Evolutionary conservation across 352 stramenopile genomes (phyloP).

Genomic region (Thalassiosira livingstoniorum): DNA sequence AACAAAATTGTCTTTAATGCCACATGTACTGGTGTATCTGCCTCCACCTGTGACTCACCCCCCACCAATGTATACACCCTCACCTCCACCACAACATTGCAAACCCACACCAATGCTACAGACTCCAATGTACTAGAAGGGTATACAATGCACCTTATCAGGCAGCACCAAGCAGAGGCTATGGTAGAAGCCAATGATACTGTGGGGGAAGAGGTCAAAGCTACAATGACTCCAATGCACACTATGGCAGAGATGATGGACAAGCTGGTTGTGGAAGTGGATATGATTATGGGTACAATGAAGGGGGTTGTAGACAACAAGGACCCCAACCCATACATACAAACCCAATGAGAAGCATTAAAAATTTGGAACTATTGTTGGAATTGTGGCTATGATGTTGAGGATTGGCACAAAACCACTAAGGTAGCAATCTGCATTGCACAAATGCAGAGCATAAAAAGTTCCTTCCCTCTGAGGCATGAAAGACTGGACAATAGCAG

Average conservation of each 20-base stretch:
- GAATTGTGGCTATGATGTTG: conserved; percentile 3
- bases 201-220: neutral
- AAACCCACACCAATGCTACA: neutral
- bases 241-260: neutral
- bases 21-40: neutral
- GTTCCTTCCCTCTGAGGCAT: neutral
- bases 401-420: conserved; percentile 3
- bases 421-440: no score
- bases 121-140: no score
- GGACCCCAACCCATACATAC: neutral
- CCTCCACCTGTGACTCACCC: neutral
- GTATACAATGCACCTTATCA: no score
- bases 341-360: neutral
- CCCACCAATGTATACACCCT: neutral
- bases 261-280: neutral
- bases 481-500: neutral
- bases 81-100: no score
- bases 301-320: no score
- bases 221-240: neutral
- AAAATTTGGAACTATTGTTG: neutral
- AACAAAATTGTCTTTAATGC: neutral
- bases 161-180: neutral
- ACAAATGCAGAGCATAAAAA: neutral
- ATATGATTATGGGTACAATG: neutral
- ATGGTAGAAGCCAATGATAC: neutral